These are phyloP conservation scores for Lepidium campestre DNA, from an alignment of 441 rosid species.

Conservation along the genomic window DNA sequence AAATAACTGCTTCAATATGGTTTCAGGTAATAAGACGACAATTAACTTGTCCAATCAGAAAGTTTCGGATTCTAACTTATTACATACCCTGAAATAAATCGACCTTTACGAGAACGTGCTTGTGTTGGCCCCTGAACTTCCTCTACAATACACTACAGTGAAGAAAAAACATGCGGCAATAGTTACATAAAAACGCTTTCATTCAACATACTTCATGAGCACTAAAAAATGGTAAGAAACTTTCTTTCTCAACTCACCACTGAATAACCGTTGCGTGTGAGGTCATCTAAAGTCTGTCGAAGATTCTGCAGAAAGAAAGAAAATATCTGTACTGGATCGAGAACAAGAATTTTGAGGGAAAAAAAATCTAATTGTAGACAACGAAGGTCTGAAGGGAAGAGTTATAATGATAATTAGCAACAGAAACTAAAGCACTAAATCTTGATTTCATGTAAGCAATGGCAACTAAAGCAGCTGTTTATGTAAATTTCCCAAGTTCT, in stretches of 20 bases:
- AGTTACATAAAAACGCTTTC: neutral
- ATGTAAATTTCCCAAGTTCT: neutral
- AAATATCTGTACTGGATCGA: neutral
- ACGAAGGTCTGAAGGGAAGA: neutral
- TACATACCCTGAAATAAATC: slow-evolving; percentile 94
- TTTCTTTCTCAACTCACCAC: slow-evolving; percentile 56
- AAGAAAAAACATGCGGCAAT: neutral
- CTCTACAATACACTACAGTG: slow-evolving; percentile 89
- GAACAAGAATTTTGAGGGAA: neutral
- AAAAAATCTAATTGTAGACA: neutral
- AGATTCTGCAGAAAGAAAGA: slow-evolving; percentile 65
- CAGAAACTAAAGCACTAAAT: neutral
- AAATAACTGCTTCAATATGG: neutral
- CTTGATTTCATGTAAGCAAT: neutral
- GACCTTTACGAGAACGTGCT: slow-evolving; percentile 93
- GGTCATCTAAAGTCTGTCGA: slow-evolving; percentile 96
- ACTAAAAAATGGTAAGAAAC: neutral
- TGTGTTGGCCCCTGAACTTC: slow-evolving; percentile 95
- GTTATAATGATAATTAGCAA: neutral
- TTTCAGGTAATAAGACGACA: neutral
- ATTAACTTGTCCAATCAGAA: neutral
- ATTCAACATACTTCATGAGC: neutral
- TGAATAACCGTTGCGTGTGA: slow-evolving; percentile 83
- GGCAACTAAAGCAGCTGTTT: neutral
- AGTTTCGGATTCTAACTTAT: neutral